phyloP scores from a whole-genome alignment of 2,329 filamentous ascomycete species.

The Ilyonectria sp. region DNA sequence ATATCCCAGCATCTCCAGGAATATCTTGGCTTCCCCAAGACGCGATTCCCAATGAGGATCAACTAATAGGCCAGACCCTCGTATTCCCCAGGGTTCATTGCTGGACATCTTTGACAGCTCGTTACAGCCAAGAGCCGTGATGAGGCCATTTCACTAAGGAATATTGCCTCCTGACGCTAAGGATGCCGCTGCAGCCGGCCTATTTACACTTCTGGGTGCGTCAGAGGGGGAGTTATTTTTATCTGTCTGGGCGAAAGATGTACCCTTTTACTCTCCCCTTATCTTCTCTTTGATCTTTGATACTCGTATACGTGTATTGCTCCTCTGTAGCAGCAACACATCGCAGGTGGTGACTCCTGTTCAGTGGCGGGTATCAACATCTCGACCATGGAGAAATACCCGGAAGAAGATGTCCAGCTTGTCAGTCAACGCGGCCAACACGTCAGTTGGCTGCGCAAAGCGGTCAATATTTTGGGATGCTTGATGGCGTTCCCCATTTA shows the following conservation, averaged over 20 bases:
- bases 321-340: neutral
- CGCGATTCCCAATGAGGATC: slow-evolving; percentile 3
- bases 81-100: neutral
- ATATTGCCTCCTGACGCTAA: neutral
- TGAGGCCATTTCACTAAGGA: neutral
- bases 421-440: slow-evolving; percentile 20
- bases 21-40: neutral
- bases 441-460: slow-evolving; percentile 34
- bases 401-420: slow-evolving; percentile 1
- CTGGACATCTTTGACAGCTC: neutral
- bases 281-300: neutral
- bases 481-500: slow-evolving; percentile 37
- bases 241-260: neutral
- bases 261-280: neutral
- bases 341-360: neutral
- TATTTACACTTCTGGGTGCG: neutral
- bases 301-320: neutral
- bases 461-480: slow-evolving; percentile 40
- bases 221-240: neutral
- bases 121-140: neutral
- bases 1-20: neutral
- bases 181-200: neutral
- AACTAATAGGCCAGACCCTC: neutral
- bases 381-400: slow-evolving; percentile 1
- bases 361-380: neutral